Conservation (phyloP, 306 rosid genomes). For the Fragaria vesca region DNA sequence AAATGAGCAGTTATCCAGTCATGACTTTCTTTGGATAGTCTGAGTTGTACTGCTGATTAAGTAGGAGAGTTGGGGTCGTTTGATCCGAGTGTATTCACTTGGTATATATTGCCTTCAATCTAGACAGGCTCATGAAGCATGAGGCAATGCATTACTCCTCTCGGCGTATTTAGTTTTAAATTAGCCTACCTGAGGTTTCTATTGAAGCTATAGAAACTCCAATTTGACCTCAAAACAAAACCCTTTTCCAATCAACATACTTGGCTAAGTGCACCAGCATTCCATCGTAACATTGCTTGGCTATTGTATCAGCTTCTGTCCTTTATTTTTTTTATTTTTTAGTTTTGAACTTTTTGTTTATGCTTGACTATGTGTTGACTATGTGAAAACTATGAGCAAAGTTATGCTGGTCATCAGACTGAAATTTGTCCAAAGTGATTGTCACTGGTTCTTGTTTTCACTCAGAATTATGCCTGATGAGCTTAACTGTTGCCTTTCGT, state of each 20-base stretch:
- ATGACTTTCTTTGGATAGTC: background rate
- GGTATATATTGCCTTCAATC: background rate
- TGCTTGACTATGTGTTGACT: background rate
- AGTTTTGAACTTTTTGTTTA: background rate
- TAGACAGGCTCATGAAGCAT: background rate
- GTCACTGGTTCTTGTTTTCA: slow-evolving; percentile 1
- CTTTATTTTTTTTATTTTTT: background rate
- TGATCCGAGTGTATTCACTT: background rate
- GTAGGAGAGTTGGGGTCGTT: background rate
- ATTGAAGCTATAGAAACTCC: background rate
- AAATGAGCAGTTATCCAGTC: background rate
- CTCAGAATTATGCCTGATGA: background rate
- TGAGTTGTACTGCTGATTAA: background rate
- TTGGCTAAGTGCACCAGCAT: background rate
- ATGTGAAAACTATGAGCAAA: slow-evolving; percentile 1
- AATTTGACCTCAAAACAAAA: background rate
- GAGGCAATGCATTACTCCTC: background rate
- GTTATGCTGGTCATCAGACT: background rate
- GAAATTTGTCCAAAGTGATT: background rate
- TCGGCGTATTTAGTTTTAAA: background rate
- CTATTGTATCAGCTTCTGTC: background rate
- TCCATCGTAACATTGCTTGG: background rate
- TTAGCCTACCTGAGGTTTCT: background rate
- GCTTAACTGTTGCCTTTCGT: background rate
- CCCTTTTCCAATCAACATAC: background rate